A percentile compares a stretch with the other conserved stretches of the same genome.
Evolutionary conservation across 2,329 filamentous ascomycete species (phyloP).

Genomic region (Colletotrichum lindemuthianum): DNA sequence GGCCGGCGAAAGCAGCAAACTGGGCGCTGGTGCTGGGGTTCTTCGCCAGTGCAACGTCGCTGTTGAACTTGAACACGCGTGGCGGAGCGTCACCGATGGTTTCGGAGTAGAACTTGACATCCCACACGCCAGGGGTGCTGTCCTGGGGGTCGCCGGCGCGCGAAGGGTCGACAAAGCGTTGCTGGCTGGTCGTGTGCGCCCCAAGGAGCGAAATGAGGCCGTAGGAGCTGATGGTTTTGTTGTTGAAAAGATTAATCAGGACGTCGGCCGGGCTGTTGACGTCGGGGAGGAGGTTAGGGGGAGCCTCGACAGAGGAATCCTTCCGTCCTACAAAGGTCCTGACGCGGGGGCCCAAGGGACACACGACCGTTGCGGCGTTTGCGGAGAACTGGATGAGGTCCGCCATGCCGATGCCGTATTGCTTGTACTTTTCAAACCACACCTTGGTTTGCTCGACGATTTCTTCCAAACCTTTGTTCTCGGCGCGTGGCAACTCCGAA

Average conservation of each 20-base stretch:
- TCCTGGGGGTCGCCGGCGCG: constrained; percentile 60
- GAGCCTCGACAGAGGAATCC: constrained; percentile 53
- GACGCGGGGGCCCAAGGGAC: constrained; percentile 57
- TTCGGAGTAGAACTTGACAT: constrained; percentile 59
- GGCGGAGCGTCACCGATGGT: constrained; percentile 44
- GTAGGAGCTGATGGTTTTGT: constrained; percentile 61
- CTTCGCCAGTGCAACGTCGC: constrained; percentile 51
- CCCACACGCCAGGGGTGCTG: constrained; percentile 60
- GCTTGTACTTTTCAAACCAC: constrained; percentile 50
- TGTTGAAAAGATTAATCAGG: constrained; percentile 58
- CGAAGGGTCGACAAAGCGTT: constrained; percentile 53
- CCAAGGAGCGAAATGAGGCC: constrained; percentile 64
- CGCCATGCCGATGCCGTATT: constrained; percentile 56
- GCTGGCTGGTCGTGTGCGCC: constrained; percentile 62
- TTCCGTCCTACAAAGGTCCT: constrained; percentile 61
- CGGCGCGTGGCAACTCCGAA: constrained; percentile 47
- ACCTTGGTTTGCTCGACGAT: constrained; percentile 45
- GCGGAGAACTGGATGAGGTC: constrained; percentile 63
- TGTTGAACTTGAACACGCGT: constrained; percentile 52
- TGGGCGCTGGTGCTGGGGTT: constrained; percentile 48
- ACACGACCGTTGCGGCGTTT: constrained; percentile 59
- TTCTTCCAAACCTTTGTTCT: constrained; percentile 58
- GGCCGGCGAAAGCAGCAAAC: constrained; percentile 50
- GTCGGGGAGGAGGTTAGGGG: constrained; percentile 54
- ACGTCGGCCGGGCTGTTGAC: constrained; percentile 52